Evolutionary conservation across 1,284 basidiomycete genomes (phyloP).

Genomic region (Puccinia horiana): DNA sequence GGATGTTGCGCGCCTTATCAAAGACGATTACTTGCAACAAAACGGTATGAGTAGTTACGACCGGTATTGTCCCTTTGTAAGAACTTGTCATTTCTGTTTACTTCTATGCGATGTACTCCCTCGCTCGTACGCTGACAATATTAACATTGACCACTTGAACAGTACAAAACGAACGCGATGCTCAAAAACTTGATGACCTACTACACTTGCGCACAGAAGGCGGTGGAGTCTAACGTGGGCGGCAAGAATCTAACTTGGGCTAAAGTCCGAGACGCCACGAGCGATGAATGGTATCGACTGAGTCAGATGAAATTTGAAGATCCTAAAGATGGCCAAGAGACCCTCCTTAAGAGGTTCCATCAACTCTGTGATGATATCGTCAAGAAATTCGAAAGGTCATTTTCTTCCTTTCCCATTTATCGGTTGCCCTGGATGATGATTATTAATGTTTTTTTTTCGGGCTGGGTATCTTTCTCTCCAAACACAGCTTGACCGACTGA

Average conservation of each 20-base stretch:
- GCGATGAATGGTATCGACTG: constrained; percentile 89
- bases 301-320: constrained; percentile 98
- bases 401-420: neutral
- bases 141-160: neutral
- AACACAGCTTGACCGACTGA: constrained; percentile 7
- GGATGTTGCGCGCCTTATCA: constrained; percentile 94
- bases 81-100: constrained; percentile 72
- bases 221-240: constrained; percentile 67
- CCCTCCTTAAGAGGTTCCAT: constrained; percentile 55
- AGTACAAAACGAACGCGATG: constrained; percentile 74
- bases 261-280: constrained; percentile 82
- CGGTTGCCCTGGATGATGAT: neutral
- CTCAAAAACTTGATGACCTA: constrained; percentile 93
- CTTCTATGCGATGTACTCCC: neutral
- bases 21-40: constrained; percentile 95
- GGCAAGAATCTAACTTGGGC: constrained; percentile 81
- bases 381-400: constrained; percentile 56
- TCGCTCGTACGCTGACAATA: neutral
- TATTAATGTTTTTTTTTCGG: neutral
- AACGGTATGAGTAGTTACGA: constrained; percentile 99
- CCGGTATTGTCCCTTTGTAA: constrained; percentile 83
- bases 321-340: constrained; percentile 58
- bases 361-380: constrained; percentile 56
- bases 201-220: constrained; percentile 82
- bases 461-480: neutral